These are phyloP conservation scores for Lepidium campestre DNA, from an alignment of 441 rosid species.

Conservation along the genomic window DNA sequence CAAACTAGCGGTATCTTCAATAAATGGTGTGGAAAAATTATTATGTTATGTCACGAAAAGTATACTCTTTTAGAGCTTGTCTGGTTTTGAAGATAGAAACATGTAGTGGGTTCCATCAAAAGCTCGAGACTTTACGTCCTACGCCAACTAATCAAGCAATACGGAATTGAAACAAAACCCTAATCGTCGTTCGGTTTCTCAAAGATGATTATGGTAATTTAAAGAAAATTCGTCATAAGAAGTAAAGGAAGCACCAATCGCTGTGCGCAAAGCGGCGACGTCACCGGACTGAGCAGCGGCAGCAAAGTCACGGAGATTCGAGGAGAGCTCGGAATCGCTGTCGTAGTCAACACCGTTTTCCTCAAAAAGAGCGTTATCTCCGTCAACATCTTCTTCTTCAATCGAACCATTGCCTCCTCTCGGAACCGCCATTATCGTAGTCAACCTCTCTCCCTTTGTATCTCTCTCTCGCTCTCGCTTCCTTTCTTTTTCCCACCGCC, in stretches of 20 bases:
- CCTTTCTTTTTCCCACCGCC: not conserved
- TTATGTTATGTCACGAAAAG: not conserved
- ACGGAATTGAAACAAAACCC: not conserved
- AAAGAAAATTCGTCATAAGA: not conserved
- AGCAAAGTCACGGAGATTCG: conserved; percentile 65
- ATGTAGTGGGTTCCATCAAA: not conserved
- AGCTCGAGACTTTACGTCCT: not conserved
- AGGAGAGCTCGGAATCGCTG: conserved; percentile 49
- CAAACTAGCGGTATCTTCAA: not conserved
- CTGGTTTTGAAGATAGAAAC: not conserved
- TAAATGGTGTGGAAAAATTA: not conserved
- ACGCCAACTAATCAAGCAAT: not conserved
- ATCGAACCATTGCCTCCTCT: conserved; percentile 51
- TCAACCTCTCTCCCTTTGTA: not conserved
- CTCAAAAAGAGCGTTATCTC: conserved; percentile 55
- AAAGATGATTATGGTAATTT: not conserved
- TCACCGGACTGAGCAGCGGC: conserved; percentile 63
- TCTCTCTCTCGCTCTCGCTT: not conserved
- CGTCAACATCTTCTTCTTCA: conserved; percentile 74
- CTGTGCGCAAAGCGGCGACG: conserved; percentile 52
- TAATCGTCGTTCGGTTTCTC: not conserved
- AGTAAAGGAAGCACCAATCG: conserved; percentile 44
- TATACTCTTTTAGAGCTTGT: not conserved
- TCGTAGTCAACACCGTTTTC: conserved; percentile 42
- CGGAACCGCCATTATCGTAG: conserved; percentile 67